A percentile compares a stretch with the other conserved stretches of the same genome.
Conservation (phyloP, 1,284 basidiomycete species). For the Polyporus tsugae region DNA sequence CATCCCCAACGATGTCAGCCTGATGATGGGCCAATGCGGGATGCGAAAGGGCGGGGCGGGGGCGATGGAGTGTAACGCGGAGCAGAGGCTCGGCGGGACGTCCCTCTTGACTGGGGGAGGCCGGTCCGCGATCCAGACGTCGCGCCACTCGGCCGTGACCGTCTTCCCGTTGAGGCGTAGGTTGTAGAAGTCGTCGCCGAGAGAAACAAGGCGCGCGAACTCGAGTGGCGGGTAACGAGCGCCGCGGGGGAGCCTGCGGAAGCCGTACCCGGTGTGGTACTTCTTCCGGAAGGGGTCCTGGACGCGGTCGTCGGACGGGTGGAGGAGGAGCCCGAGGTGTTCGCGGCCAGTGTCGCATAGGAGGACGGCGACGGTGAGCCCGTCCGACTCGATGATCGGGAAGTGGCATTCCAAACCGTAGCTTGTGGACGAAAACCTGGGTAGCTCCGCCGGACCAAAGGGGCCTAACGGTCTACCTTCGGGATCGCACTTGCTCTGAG, state of each 20-base stretch:
- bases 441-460: conserved; percentile 8
- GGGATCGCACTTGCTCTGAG: not conserved
- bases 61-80: not conserved
- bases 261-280: not conserved
- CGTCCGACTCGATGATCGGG: conserved; percentile 7
- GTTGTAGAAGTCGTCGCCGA: conserved; percentile 8
- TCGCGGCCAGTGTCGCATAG: not conserved
- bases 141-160: conserved; percentile 15
- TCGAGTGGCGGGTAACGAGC: not conserved
- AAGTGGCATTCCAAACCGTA: conserved; percentile 12
- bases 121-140: conserved; percentile 9
- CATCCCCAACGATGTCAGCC: not conserved
- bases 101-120: not conserved
- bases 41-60: conserved; percentile 12
- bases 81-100: not conserved
- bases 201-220: not conserved
- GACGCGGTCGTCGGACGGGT: not conserved
- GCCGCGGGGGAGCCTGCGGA: not conserved
- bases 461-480: conserved; percentile 1
- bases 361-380: conserved; percentile 11
- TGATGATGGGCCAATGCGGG: not conserved
- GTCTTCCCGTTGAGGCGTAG: conserved; percentile 6
- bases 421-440: not conserved
- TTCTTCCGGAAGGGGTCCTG: not conserved
- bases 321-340: conserved; percentile 15